Base-by-base conservation (phyloP, 257 asterid species). In the Apocynum venetum region DNA sequence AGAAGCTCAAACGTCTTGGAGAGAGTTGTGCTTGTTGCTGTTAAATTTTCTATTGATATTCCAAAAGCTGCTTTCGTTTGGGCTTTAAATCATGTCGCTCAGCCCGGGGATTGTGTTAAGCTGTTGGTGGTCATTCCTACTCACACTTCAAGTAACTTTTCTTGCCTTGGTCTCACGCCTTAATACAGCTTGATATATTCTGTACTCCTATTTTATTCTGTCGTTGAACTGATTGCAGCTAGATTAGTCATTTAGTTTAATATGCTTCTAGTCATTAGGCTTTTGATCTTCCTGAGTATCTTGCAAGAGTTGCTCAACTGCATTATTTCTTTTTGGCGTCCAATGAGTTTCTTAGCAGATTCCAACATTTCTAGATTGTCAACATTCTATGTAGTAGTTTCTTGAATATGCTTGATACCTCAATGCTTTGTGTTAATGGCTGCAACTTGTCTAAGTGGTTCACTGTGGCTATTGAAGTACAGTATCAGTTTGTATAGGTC, bases 51-150 rank as follows among this genome's bases (percentile, higher is more conserved):
- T 3, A 87, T 80, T 68, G 96, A 91, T 36, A 85, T 94, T 69
- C 85, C 96, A 61, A 91, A 84, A 86, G 81, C 78, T 82, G 92
- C 97, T 85, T 74, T 94, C 63, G 55, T 78, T 7, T 94, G 98
- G 98, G 96, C 97, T 80, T 74, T 94, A 53, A 91, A 94, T 71
- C 89, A 92, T 82, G 96, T 89, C 46, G 97, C 85, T 73, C 88
- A 72, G 48, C 89, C 91, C 2, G 97, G 97, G 52, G 96, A 91
- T 79, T 83, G 85, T 61, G 88, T 94, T 61, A 94, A 87, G 83
- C 84, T 91, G 47, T 87, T 94, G 43, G 91, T 91, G 71, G 78
- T 92, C 82, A 83, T 89, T 63, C 91, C 97, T 59, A 46, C 70
- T 78, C 92, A 84, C 76, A 80, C 11, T 76, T 84, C 97, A 83